phyloP scores from a whole-genome alignment of 495 filamentous ascomycete genomes.

The Penicillium nucicola region DNA sequence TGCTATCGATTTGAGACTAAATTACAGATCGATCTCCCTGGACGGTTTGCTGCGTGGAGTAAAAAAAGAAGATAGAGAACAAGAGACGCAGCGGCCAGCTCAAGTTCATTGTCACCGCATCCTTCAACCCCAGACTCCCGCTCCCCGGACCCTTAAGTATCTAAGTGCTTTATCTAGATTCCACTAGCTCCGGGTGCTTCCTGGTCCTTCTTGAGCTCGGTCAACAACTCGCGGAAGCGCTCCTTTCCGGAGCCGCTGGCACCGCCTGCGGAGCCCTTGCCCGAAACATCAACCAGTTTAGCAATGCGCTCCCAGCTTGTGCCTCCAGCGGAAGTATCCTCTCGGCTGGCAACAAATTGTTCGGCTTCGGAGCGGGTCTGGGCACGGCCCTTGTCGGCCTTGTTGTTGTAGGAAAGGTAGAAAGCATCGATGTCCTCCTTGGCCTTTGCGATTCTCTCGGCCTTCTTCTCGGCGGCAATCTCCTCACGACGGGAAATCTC shows the following conservation, averaged over 20 bases:
- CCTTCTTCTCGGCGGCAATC: constrained; percentile 71
- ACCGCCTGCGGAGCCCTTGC: constrained; percentile 83
- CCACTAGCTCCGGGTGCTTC: constrained; percentile 78
- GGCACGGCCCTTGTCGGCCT: constrained; percentile 85
- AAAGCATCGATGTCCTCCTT: constrained; percentile 94
- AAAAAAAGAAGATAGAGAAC: constrained; percentile 25
- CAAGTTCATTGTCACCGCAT: constrained; percentile 4
- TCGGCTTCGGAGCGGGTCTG: constrained; percentile 91
- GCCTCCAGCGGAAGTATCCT: constrained; percentile 88
- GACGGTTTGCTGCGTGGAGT: constrained; percentile 29
- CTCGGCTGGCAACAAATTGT: constrained; percentile 80
- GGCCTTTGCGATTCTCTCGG: constrained; percentile 78
- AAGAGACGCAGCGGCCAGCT: constrained; percentile 23
- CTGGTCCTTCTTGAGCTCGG: constrained; percentile 88
- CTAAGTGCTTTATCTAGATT: constrained; percentile 26
- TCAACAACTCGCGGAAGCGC: constrained; percentile 86
- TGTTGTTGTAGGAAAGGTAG: constrained; percentile 98
- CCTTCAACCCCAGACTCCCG: constrained; percentile 1
- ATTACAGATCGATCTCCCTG: constrained; percentile 23
- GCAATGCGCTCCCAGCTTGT: constrained; percentile 99
- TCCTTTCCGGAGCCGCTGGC: constrained; percentile 88
- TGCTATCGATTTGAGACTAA: constrained; percentile 25
- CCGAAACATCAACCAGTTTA: constrained; percentile 92
- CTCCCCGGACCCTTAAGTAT: background rate
- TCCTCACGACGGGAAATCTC: constrained; percentile 73